Evolutionary conservation across 345 rosid genomes (phyloP), one percentile per base, ranked within the genome.

Genomic region (Corchorus olitorius): DNA sequence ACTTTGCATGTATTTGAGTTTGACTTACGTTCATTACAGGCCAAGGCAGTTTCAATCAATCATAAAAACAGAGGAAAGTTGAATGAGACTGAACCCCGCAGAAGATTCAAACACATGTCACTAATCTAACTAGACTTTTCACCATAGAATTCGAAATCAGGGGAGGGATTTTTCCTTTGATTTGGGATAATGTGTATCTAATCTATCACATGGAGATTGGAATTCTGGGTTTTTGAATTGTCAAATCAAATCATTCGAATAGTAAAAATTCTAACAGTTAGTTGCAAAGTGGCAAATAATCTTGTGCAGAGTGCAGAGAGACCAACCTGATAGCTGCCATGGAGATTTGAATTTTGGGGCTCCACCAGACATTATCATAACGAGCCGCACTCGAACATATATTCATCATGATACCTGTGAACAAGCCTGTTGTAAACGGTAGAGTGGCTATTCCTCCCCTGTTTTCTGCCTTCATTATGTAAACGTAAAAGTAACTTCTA

Each of bases 351-450:
- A 33, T 20, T 34, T 50, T 6, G 27, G 63, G 54, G 78, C 71
- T 70, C 68, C 64, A 59, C 37, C 14, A 19, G 43, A 34, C 64
- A 14, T 37, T 13, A 74, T 35, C 48, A 17, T 45, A 27, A 16
- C 9, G 53, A 50, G 62, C 41, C n/a, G 20, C 52, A 65, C 69
- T 43, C 66, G 20, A 72, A 72, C 33, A 16, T 43, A 16, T 43
- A 72, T 6, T 12, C 14, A 52, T 53, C 8, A 67, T 64, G 53
- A 73, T 56, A 49, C 10, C 33, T 13, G 11, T 13, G 50, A 62
- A 27, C 81, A 75, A 1, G 67, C 70, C 45, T 61, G 80, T 69
- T 79, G 67, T 73, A 70, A 77, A 61, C 77, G 81, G 75, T 70
- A 50, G 73, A 69, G 33, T 13, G 22, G 27, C 46, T 27, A 17